phyloP scores from a whole-genome alignment of 2,329 filamentous ascomycete genomes.

The Torrubiellomyces zombiae region DNA sequence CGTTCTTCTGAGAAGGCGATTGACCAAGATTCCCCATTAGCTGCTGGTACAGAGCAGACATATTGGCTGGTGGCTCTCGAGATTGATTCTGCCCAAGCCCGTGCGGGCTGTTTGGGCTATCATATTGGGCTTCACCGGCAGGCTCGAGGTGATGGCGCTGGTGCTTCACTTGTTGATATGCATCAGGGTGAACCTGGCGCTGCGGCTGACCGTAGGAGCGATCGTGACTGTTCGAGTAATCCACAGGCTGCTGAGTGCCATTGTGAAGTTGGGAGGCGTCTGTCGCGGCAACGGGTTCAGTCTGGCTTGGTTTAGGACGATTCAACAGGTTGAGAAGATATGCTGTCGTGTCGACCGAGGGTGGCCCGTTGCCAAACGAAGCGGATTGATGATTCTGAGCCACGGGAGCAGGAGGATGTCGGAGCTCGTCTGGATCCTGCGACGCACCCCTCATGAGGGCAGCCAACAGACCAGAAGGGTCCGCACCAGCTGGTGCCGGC shows the following conservation, averaged over 20 bases:
- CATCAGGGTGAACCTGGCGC: slow-evolving; percentile 10
- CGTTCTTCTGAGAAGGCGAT: slow-evolving; percentile 24
- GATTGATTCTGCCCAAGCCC: slow-evolving; percentile 1
- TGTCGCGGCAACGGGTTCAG: too few species aligned
- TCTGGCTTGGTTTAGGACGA: slow-evolving; percentile 51
- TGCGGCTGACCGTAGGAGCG: slow-evolving; percentile 15
- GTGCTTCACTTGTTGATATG: slow-evolving; percentile 10
- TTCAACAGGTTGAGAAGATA: slow-evolving; percentile 77
- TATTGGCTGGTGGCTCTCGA: slow-evolving; percentile 22
- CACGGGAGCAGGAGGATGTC: slow-evolving; percentile 7
- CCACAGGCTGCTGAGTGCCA: too few species aligned
- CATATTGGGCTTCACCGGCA: slow-evolving; percentile 9
- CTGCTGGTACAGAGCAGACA: slow-evolving; percentile 20
- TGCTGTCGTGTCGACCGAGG: slow-evolving; percentile 58
- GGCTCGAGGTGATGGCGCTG: slow-evolving; percentile 12
- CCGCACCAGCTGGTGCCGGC: slow-evolving; percentile 37
- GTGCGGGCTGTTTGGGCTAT: slow-evolving; percentile 7
- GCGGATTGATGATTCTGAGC: slow-evolving; percentile 10
- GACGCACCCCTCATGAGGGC: slow-evolving; percentile 40
- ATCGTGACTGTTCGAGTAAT: too few species aligned
- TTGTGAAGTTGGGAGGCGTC: too few species aligned
- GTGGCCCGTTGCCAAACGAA: slow-evolving; percentile 31
- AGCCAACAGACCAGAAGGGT: slow-evolving; percentile 40
- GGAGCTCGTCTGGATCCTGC: slow-evolving; percentile 28
- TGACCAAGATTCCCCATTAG: slow-evolving; percentile 19